These are phyloP conservation scores for Rosa rugosa DNA, from an alignment of 306 rosid species.

Conservation along the genomic window DNA sequence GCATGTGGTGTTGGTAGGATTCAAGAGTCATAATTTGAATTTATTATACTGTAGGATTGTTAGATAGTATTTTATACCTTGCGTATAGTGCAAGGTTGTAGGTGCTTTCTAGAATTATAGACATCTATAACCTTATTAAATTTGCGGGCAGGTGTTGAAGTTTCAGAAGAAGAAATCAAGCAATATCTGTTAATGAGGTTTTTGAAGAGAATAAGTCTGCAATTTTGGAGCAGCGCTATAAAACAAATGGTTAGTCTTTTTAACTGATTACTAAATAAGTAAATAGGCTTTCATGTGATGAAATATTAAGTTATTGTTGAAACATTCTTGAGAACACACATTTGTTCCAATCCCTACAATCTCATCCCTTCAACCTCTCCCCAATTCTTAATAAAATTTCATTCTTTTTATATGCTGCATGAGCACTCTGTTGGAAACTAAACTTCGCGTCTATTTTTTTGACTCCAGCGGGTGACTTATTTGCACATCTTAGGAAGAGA, in stretches of 20 bases:
- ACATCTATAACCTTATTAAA: slow-evolving; percentile 12
- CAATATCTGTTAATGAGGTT: slow-evolving; percentile 55
- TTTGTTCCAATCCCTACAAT: background rate
- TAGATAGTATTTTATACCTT: background rate
- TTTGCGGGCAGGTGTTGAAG: slow-evolving; percentile 68
- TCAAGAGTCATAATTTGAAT: background rate
- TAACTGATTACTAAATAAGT: no score
- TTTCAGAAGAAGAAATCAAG: slow-evolving; percentile 68
- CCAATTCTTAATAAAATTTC: background rate
- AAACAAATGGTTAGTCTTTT: slow-evolving; percentile 56
- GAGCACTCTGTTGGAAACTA: background rate
- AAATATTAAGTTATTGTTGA: background rate
- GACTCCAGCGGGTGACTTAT: slow-evolving; percentile 77
- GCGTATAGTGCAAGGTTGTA: background rate
- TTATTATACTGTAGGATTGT: background rate
- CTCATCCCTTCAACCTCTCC: background rate
- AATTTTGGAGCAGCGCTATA: slow-evolving; percentile 74
- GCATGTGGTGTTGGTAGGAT: slow-evolving; percentile 92
- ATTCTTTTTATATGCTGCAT: background rate
- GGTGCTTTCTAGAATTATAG: background rate
- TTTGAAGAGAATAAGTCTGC: slow-evolving; percentile 66
- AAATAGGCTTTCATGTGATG: no score
- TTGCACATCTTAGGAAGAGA: slow-evolving; percentile 79
- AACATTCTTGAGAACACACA: no score
- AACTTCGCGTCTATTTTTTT: slow-evolving; percentile 1